Base-by-base conservation (phyloP, 2,329 filamentous ascomycete genomes). In the Microsporum audouinii region DNA sequence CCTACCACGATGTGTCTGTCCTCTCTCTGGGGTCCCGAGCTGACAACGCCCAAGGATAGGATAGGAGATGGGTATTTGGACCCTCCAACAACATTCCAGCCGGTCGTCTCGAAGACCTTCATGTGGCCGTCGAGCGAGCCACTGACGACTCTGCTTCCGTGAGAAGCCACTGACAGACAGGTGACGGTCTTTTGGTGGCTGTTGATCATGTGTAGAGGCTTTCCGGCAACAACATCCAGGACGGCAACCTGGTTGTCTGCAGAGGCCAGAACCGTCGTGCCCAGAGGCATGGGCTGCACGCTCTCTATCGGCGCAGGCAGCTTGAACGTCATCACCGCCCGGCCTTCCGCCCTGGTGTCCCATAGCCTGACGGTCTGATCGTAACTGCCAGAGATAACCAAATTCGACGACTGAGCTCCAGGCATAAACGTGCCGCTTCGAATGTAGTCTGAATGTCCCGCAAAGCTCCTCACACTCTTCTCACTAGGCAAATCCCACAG, bases 161-260 rank as follows among this genome's bases (percentile, higher is more conserved):
- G 84, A 51, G 89, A 91, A 5, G 91, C 91, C 38, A 95, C 78
- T 58, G 87, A 86, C 60, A 99, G 81, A 5, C 88, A 86, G 0
- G 94, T 97, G 63, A 99, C 91, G 0, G 94, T 96, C 83, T 97
- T 99, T 72, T 99, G 94, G 75, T 99, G 94, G 72, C 95, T 97
- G 67, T 86, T 87, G 65, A 99, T 86, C 70, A 95, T 80, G 67
- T 91, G 87, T 62, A 96, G 79, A 3, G 92, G 91, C 70, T 89
- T 90, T 31, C 89, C 94, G 57, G 91, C 92, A 14, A 97, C 88
- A 51, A 99, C 82, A 72, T 99, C 94, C 64, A 99, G 81, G 8
- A 99, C 90, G 4, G 88, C 91, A 69, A 99, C 89, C 64, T 88
- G 84, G 70, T 89, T 95, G 62, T 89, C 91, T 17, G 91, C 85